Evolutionary conservation across 2,329 filamentous ascomycete species (phyloP).

Genomic region (Exophiala sp.): DNA sequence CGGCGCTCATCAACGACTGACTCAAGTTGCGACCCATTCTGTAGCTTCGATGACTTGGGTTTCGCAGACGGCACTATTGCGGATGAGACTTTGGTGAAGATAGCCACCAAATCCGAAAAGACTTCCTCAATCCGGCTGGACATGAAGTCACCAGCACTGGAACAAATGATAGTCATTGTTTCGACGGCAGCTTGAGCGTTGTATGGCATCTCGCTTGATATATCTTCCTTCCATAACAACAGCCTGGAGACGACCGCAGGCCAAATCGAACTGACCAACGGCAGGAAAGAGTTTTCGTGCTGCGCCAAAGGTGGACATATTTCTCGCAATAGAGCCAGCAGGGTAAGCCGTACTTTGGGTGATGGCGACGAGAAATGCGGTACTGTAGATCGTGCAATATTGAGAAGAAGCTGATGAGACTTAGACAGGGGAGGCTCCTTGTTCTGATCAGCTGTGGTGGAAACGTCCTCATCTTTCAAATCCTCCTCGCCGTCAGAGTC

Average conservation of each 20-base stretch:
- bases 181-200: slow-evolving; percentile 67
- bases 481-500: slow-evolving; percentile 1
- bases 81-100: slow-evolving; percentile 33
- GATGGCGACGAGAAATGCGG: slow-evolving; percentile 87
- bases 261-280: slow-evolving; percentile 87
- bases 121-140: slow-evolving; percentile 68
- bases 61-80: neutral
- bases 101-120: slow-evolving; percentile 47
- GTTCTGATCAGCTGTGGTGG: slow-evolving; percentile 28
- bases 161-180: slow-evolving; percentile 66
- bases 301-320: slow-evolving; percentile 68
- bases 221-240: slow-evolving; percentile 38
- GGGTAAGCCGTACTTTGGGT: slow-evolving; percentile 69
- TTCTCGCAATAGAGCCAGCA: slow-evolving; percentile 72
- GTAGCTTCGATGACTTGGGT: neutral
- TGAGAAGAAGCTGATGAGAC: slow-evolving; percentile 75
- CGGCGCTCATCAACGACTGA: neutral
- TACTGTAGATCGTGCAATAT: slow-evolving; percentile 79
- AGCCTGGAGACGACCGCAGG: slow-evolving; percentile 70
- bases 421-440: slow-evolving; percentile 55
- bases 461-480: neutral
- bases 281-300: slow-evolving; percentile 80
- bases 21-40: neutral
- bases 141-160: slow-evolving; percentile 76
- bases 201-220: slow-evolving; percentile 38